Evolutionary conservation across 495 filamentous ascomycete genomes (phyloP).

Genomic region (Friedmanniomyces endolithicus): DNA sequence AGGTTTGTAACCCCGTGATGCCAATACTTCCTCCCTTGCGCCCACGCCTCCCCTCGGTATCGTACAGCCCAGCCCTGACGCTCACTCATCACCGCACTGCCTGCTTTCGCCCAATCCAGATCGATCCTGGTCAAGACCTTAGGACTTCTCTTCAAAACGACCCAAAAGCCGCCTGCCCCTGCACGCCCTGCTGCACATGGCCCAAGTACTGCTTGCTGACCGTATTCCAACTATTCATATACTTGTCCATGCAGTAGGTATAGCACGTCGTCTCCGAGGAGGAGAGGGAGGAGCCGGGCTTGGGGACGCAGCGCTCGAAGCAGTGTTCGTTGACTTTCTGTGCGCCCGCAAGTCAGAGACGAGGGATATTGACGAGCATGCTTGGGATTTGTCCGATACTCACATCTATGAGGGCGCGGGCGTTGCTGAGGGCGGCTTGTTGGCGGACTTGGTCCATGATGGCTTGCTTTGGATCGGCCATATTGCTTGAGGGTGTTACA

Average conservation of each 20-base stretch:
- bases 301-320: conserved; percentile 83
- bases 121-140: too few species aligned
- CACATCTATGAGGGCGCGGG: conserved; percentile 59
- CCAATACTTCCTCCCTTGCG: too few species aligned
- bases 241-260: conserved; percentile 90
- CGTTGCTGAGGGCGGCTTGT: conserved; percentile 64
- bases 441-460: conserved; percentile 63
- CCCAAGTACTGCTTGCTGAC: conserved; percentile 63
- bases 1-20: too few species aligned
- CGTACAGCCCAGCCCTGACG: neutral
- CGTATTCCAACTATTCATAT: conserved; percentile 84
- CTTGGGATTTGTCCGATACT: conserved; percentile 32
- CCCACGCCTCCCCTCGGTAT: neutral
- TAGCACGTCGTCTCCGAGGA: conserved; percentile 63
- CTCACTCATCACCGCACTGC: too few species aligned
- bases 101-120: too few species aligned
- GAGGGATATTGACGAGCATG: too few species aligned
- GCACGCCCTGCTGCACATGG: conserved; percentile 52
- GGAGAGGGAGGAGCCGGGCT: conserved; percentile 67
- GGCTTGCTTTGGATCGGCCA: conserved; percentile 49
- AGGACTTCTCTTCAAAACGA: neutral
- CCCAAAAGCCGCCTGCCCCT: conserved; percentile 13
- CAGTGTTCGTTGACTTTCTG: conserved; percentile 96
- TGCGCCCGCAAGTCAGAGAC: neutral
- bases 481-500: conserved; percentile 6